phyloP scores from a whole-genome alignment of 1,284 basidiomycete species.

The Xerocomus amazonicus region DNA sequence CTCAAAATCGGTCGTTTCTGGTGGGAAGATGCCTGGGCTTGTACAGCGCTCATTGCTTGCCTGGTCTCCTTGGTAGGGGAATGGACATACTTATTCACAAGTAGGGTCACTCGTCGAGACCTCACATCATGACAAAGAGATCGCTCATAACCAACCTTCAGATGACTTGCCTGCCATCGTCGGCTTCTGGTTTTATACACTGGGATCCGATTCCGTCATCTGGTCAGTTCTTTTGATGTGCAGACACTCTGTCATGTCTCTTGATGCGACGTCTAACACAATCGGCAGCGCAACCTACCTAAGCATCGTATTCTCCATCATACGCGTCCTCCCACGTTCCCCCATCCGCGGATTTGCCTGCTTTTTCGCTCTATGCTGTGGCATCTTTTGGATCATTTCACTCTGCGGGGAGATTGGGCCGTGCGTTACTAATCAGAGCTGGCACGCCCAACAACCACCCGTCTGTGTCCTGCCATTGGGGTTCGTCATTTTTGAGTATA shows the following conservation, averaged over 20 bases:
- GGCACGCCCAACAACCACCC: slow-evolving; percentile 1
- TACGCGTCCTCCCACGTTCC: neutral
- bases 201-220: no score
- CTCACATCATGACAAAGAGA: no score
- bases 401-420: slow-evolving; percentile 3
- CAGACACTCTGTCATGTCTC: no score
- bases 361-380: slow-evolving; percentile 5
- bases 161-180: no score
- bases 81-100: slow-evolving; percentile 3
- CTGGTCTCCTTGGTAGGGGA: slow-evolving; percentile 5
- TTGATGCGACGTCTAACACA: neutral
- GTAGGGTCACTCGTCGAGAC: slow-evolving; percentile 1
- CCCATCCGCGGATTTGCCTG: neutral
- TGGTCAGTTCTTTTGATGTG: slow-evolving; percentile 5
- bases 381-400: slow-evolving; percentile 2
- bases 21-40: slow-evolving; percentile 19
- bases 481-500: slow-evolving; percentile 2
- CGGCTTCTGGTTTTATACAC: no score
- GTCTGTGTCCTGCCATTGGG: neutral
- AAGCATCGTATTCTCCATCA: slow-evolving; percentile 10
- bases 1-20: slow-evolving; percentile 16
- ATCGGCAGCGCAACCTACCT: neutral
- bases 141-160: neutral
- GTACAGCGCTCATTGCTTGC: slow-evolving; percentile 1
- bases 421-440: slow-evolving; percentile 4